These are phyloP conservation scores for Serendipita sp. DNA, from an alignment of 1,284 basidiomycete genomes.

Conservation along the genomic window DNA sequence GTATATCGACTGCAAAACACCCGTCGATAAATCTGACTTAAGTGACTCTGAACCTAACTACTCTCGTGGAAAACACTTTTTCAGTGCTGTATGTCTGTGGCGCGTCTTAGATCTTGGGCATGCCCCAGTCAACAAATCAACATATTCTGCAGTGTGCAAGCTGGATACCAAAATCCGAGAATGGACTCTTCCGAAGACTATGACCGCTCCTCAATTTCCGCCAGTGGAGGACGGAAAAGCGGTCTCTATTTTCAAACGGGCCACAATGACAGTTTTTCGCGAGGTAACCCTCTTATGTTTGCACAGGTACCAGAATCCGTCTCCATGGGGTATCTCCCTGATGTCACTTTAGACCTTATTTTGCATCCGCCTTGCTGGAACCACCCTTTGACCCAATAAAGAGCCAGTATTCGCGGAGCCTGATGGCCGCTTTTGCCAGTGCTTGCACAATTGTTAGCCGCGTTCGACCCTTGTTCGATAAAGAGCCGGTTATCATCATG, in stretches of 20 bases:
- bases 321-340: too few relatives aligned
- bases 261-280: not conserved
- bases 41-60: not conserved
- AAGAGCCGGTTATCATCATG: conserved; percentile 40
- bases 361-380: conserved; percentile 45
- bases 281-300: not conserved
- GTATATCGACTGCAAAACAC: not conserved
- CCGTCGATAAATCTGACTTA: not conserved
- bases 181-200: not conserved
- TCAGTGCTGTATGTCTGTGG: not conserved
- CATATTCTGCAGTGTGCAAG: not conserved
- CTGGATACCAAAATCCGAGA: not conserved
- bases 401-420: conserved; percentile 48
- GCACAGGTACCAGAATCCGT: not conserved
- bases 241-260: not conserved
- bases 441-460: conserved; percentile 40
- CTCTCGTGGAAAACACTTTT: not conserved
- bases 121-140: not conserved
- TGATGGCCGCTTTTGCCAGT: conserved; percentile 47
- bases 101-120: not conserved
- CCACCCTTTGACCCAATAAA: conserved; percentile 44
- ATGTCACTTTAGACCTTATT: conserved; percentile 33
- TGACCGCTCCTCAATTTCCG: not conserved
- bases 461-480: conserved; percentile 35
- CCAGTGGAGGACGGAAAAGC: not conserved